These are phyloP conservation scores for Aspergillus spinulosporus DNA, from an alignment of 2,329 filamentous ascomycete genomes.

Conservation along the genomic window DNA sequence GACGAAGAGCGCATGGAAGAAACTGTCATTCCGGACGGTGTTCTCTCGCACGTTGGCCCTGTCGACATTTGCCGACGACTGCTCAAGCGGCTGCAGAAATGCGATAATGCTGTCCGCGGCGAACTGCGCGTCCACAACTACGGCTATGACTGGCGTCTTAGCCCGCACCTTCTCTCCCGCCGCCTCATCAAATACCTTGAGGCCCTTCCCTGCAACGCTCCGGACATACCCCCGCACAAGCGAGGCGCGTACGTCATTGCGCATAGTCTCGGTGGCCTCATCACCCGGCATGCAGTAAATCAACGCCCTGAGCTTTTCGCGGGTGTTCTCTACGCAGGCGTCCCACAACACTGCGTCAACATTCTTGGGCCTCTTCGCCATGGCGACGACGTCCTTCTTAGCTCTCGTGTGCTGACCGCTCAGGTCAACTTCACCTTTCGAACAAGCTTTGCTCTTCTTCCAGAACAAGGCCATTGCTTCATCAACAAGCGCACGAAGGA, in stretches of 20 bases:
- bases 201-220: conserved; percentile 70
- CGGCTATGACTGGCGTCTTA: conserved; percentile 92
- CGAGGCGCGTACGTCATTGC: conserved; percentile 78
- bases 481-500: conserved; percentile 78
- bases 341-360: conserved; percentile 83
- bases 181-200: conserved; percentile 73
- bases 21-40: conserved; percentile 77
- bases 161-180: conserved; percentile 71
- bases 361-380: conserved; percentile 86
- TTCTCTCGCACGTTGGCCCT: conserved; percentile 87
- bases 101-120: conserved; percentile 69
- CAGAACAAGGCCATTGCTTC: conserved; percentile 84
- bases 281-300: conserved; percentile 86
- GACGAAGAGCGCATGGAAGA: conserved; percentile 83
- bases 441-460: conserved; percentile 80
- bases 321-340: conserved; percentile 81
- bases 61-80: conserved; percentile 84
- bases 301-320: conserved; percentile 79
- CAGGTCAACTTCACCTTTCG: conserved; percentile 91
- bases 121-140: conserved; percentile 82
- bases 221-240: conserved; percentile 52
- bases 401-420: conserved; percentile 84
- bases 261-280: conserved; percentile 81
- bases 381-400: conserved; percentile 88
- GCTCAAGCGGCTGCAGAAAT: conserved; percentile 73